These are phyloP conservation scores for Syzygium jambos DNA, from an alignment of 345 rosid genomes.

Conservation along the genomic window DNA sequence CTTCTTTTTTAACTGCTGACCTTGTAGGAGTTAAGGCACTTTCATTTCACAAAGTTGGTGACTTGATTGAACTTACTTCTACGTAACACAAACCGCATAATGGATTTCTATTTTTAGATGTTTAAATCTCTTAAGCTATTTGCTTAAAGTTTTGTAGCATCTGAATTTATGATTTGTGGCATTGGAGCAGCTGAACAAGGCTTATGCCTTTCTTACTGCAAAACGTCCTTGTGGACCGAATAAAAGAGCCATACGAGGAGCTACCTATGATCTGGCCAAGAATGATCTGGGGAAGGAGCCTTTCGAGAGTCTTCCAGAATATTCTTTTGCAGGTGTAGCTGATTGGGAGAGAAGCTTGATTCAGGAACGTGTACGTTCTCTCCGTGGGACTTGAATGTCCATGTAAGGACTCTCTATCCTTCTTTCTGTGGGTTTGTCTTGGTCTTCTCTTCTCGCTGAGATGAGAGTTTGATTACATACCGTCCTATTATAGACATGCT, in stretches of 20 bases:
- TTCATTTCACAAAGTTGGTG: neutral
- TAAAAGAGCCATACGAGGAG: slow-evolving; percentile 62
- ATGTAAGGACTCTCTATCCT: neutral
- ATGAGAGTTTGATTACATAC: neutral
- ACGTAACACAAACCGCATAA: neutral
- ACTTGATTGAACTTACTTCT: neutral
- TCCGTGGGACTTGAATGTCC: slow-evolving; percentile 45
- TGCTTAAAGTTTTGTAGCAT: neutral
- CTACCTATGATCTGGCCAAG: slow-evolving; percentile 82
- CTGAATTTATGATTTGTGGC: neutral
- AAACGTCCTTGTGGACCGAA: slow-evolving; percentile 86
- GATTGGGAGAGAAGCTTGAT: slow-evolving; percentile 91
- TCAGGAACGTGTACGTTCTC: slow-evolving; percentile 50
- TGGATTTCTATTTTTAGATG: neutral
- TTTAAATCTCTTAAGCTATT: neutral
- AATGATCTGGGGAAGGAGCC: slow-evolving; percentile 77
- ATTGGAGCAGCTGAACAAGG: slow-evolving; percentile 47
- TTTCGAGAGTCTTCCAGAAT: slow-evolving; percentile 68
- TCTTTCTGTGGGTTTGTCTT: neutral
- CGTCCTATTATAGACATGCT: neutral
- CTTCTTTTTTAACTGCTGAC: neutral
- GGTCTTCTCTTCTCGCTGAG: neutral
- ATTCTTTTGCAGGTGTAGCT: slow-evolving; percentile 67
- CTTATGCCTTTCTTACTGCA: slow-evolving; percentile 56
- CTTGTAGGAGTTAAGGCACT: neutral